Evolutionary conservation across 169 alveolate species (phyloP).

Genomic region (Babesia sp.): DNA sequence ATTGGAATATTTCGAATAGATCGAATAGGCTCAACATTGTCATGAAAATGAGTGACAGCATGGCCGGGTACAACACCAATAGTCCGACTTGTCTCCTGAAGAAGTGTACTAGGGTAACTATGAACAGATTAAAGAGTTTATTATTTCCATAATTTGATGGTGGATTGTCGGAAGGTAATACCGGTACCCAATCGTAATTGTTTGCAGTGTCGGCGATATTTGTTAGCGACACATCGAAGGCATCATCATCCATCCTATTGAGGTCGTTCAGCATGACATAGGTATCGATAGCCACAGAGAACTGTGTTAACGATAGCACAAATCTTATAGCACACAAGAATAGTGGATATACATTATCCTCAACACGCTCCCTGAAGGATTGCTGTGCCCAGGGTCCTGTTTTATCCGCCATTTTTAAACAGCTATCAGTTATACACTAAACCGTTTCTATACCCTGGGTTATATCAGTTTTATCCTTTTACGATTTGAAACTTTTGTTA

Average conservation of each 20-base stretch:
- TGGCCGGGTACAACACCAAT: constrained; percentile 21
- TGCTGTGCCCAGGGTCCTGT: background rate
- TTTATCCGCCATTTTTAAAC: background rate
- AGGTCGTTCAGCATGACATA: constrained; percentile 5
- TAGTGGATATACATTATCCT: constrained; percentile 14
- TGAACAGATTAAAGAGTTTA: constrained; percentile 27
- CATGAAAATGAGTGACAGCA: constrained; percentile 16
- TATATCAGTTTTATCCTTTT: too few species aligned
- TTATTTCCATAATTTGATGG: constrained; percentile 14
- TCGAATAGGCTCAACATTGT: constrained; percentile 13
- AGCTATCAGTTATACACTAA: too few species aligned
- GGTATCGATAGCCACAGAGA: constrained; percentile 48
- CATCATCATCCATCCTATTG: background rate
- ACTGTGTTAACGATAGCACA: constrained; percentile 42
- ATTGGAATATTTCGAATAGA: constrained; percentile 16
- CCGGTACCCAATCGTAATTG: constrained; percentile 52
- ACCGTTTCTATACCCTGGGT: too few species aligned
- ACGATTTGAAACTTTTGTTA: too few species aligned
- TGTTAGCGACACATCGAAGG: constrained; percentile 21
- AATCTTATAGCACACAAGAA: constrained; percentile 21
- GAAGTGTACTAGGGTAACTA: constrained; percentile 40
- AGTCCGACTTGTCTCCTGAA: constrained; percentile 12
- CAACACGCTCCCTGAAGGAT: background rate
- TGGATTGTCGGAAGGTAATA: background rate
- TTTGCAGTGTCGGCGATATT: background rate